Base-by-base conservation (phyloP, 2,329 filamentous ascomycete species). In the Coleophoma crateriformis region DNA sequence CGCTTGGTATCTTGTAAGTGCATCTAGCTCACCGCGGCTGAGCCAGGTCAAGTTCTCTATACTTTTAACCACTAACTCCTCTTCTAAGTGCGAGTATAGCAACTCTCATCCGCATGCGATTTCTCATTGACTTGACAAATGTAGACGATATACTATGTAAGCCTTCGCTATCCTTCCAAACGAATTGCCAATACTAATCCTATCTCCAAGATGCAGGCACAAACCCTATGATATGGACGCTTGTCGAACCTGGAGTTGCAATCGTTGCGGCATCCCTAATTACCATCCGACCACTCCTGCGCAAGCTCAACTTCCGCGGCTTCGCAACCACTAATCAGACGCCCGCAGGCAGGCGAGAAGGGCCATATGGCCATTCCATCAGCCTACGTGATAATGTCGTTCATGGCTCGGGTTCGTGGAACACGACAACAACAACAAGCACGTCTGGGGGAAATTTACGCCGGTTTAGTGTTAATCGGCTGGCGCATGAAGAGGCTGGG, bases 201-300 rank as follows among this genome's bases (percentile, higher is more conserved):
- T 7, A 27, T 15, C 32, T 7, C 39, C 22, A 11, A 56, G 51
- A 47, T 34, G 8, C 35, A 42, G 78, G 75, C 69, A 79, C 76
- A 4, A 67, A 77, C 51, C 71, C 76, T 34, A 76, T 77, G 71
- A 68, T 79, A 7, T 81, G 77, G 77, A 79, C 75, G 10, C 64
- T 80, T n/a, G 66, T 80, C 47, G 77, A 81, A 57, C 76, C 77
- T 2, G 77, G 76, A 6, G 71, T 80, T 19, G 77, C 76, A 51
- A 81, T 80, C 42, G 61, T 75, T 22, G 77, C 77, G 12, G 72
- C 77, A 2, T 78, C 74, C 51, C 65, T 80, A 11, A 75, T 74
- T 19, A 81, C 77, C 5, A 76, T 80, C 33, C 73, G 77, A 3
- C 77, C 77, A 4, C 68, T 81, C 1, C 70, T 81, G 34, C 74